Evolutionary conservation across 441 rosid species (phyloP).

Genomic region (Adansonia gregorii): DNA sequence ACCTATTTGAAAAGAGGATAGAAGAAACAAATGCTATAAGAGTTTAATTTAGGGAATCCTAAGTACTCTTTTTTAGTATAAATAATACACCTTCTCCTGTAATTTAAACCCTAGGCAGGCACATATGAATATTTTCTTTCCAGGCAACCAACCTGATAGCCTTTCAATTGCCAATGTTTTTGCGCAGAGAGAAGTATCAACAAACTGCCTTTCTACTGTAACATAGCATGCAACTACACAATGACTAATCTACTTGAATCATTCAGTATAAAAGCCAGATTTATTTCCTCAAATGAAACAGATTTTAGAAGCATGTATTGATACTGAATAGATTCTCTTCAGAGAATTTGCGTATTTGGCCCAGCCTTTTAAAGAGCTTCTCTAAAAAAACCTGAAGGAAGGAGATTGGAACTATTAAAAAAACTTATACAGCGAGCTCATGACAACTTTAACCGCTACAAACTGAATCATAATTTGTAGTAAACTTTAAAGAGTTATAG

Average conservation of each 20-base stretch:
- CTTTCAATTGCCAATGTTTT: background rate
- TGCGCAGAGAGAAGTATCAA: background rate
- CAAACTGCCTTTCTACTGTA: background rate
- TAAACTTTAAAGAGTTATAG: slow-evolving; percentile 15
- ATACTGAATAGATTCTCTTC: background rate
- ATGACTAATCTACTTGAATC: slow-evolving; percentile 1
- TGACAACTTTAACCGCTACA: slow-evolving; percentile 17
- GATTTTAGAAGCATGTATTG: slow-evolving; percentile 1
- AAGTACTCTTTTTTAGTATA: background rate
- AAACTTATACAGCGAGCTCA: slow-evolving; percentile 2
- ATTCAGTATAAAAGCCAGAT: slow-evolving; percentile 11
- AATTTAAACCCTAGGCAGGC: background rate
- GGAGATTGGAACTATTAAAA: background rate
- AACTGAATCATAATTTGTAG: background rate
- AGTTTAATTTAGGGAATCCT: slow-evolving; percentile 5
- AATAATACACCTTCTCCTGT: background rate
- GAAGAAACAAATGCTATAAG: slow-evolving; percentile 16
- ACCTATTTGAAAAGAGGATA: slow-evolving; percentile 54
- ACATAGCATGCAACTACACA: background rate
- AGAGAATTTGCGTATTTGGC: background rate
- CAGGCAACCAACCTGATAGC: slow-evolving; percentile 6
- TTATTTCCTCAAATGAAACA: slow-evolving; percentile 10
- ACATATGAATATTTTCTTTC: background rate
- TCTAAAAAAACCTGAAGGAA: background rate
- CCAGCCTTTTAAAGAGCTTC: slow-evolving; percentile 9